Percentiles rank a stretch among this genome's conserved stretches.
Conservation (phyloP, 371 early-diverging fungal species). For the Apophysomyces sp. region DNA sequence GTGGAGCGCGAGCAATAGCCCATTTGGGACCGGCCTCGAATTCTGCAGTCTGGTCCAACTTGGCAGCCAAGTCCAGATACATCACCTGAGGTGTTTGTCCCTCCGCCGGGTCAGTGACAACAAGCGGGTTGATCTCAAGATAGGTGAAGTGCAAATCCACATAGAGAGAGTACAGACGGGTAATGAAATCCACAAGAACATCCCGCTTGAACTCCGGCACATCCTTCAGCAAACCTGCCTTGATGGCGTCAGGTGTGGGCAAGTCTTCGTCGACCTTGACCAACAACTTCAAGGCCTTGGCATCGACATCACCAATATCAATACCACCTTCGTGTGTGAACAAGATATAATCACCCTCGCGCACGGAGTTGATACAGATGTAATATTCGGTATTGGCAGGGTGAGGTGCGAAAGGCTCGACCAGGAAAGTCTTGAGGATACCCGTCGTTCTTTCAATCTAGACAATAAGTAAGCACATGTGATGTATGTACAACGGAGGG, state of each 20-base stretch:
- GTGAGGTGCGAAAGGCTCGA: constrained; percentile 97
- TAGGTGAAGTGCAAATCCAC: constrained; percentile 96
- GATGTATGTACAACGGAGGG: constrained; percentile 4
- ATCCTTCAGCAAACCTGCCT: constrained; percentile 60
- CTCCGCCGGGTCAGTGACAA: constrained; percentile 77
- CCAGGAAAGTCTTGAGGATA: constrained; percentile 88
- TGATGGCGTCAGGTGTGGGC: constrained; percentile 68
- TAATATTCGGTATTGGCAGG: constrained; percentile 91
- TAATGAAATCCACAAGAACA: constrained; percentile 87
- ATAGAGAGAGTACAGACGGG: constrained; percentile 91
- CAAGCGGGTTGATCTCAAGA: constrained; percentile 98
- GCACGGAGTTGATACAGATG: constrained; percentile 93
- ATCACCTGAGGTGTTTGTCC: constrained; percentile 70
- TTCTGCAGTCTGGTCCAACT: constrained; percentile 97
- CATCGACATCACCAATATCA: constrained; percentile 98
- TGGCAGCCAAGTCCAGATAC: constrained; percentile 96
- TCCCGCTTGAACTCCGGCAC: constrained; percentile 76
- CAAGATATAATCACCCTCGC: constrained; percentile 93
- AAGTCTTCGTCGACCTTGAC: constrained; percentile 70
- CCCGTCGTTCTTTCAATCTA: constrained; percentile 87
- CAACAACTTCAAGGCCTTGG: constrained; percentile 86
- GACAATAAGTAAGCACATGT: constrained; percentile 9
- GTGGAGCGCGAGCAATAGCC: constrained; percentile 76
- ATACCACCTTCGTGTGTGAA: constrained; percentile 98
- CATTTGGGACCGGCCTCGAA: constrained; percentile 93